A percentile compares a stretch with the other conserved stretches of the same genome.
Evolutionary conservation across 768 basidiomycete genomes (phyloP).

Genomic region (Collybiopsis confluens): DNA sequence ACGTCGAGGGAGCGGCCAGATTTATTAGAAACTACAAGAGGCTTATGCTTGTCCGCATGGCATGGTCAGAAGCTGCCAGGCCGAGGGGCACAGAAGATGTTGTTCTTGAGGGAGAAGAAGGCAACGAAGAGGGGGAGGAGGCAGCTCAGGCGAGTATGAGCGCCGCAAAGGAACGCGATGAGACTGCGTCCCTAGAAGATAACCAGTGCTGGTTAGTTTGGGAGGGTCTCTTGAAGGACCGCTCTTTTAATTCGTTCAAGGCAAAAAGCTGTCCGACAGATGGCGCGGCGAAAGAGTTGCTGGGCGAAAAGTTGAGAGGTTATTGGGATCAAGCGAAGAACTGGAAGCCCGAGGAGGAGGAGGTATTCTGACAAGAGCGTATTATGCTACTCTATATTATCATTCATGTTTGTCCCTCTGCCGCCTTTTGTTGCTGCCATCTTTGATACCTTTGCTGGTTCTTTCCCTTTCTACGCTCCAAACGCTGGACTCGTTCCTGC

Average conservation of each 20-base stretch:
- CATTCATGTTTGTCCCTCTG: not conserved
- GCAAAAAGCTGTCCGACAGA: slow-evolving; percentile 84
- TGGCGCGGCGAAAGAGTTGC: slow-evolving; percentile 74
- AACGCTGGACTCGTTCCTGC: not conserved
- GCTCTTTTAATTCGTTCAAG: slow-evolving; percentile 76
- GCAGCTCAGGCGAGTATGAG: slow-evolving; percentile 18
- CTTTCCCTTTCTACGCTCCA: not conserved
- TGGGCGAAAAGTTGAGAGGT: slow-evolving; percentile 81
- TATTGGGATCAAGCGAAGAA: slow-evolving; percentile 97
- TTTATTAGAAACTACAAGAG: slow-evolving; percentile 84
- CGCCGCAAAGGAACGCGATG: slow-evolving; percentile 27
- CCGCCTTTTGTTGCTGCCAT: not conserved
- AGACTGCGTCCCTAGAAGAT: slow-evolving; percentile 60
- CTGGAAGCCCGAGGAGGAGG: slow-evolving; percentile 80
- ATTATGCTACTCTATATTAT: too few relatives aligned
- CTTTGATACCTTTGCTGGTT: not conserved
- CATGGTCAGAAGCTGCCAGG: slow-evolving; percentile 90
- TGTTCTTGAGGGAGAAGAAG: slow-evolving; percentile 54
- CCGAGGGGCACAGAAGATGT: slow-evolving; percentile 72
- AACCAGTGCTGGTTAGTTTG: slow-evolving; percentile 91
- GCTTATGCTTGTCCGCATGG: slow-evolving; percentile 81
- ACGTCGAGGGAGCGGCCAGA: slow-evolving; percentile 89
- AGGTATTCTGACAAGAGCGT: slow-evolving; percentile 44
- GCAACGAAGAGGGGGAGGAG: slow-evolving; percentile 28
- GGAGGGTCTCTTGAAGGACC: slow-evolving; percentile 86